Percentiles rank a stretch among this genome's conserved stretches.
Evolutionary conservation across 2,329 filamentous ascomycete genomes (phyloP).

Genomic region (Colletotrichum lini): DNA sequence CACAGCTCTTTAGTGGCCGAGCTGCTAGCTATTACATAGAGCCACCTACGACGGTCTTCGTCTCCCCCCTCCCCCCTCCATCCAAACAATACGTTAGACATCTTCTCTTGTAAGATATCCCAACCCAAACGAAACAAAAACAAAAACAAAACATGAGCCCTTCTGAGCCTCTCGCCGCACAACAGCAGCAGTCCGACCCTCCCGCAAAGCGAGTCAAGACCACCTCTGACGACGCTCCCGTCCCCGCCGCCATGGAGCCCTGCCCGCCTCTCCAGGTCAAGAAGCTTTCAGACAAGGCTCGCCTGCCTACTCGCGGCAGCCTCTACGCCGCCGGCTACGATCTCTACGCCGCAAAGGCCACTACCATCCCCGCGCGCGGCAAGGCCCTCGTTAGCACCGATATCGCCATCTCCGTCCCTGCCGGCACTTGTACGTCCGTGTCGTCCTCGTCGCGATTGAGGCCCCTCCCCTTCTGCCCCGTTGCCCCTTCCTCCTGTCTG

Average conservation of each 20-base stretch:
- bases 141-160: conserved; percentile 49
- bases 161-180: conserved; percentile 60
- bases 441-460: neutral
- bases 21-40: conserved; percentile 1
- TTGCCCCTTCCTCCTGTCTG: neutral
- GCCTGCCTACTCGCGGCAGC: conserved; percentile 88
- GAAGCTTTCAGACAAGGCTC: conserved; percentile 85
- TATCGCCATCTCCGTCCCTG: conserved; percentile 90
- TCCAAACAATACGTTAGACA: conserved; percentile 6
- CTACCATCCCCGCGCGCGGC: conserved; percentile 83
- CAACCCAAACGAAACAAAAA: neutral
- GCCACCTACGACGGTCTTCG: neutral
- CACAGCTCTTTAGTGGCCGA: conserved; percentile 13
- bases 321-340: conserved; percentile 95
- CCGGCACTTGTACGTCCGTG: conserved; percentile 84
- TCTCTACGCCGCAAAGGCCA: conserved; percentile 83
- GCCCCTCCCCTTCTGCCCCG: neutral
- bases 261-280: conserved; percentile 84
- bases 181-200: conserved; percentile 70
- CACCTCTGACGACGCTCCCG: conserved; percentile 50
- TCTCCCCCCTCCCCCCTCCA: neutral
- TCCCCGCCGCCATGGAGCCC: conserved; percentile 55
- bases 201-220: conserved; percentile 86
- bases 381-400: conserved; percentile 92
- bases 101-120: neutral